Base-by-base conservation (phyloP, 2,329 filamentous ascomycete genomes). In the Colletotrichum sp. region DNA sequence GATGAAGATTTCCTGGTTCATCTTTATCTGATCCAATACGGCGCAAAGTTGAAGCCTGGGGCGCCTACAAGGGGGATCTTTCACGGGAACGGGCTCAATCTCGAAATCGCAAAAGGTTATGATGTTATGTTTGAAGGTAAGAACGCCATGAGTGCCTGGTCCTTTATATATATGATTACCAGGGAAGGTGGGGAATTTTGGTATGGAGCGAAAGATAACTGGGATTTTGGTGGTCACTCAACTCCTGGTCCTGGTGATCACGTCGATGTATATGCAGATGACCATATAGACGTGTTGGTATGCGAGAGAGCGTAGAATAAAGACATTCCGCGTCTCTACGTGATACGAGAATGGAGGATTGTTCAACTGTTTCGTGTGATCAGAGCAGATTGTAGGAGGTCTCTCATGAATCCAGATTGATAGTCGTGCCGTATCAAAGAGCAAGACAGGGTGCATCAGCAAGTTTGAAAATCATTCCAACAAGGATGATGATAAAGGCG, bases 401-500 rank as follows among this genome's bases (percentile, higher is more conserved):
- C 4, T 52, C n/a, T 13, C 1, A 4, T 13, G n/a, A 13, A 7
- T 21, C 43, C 12, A 21, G n/a, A 7, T 21, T 52, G 43, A 21
- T 7, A 3, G 12, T 52, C 43, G 43, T 52, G 2, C 10, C n/a
- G 0, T 4, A 21, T 13, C 6, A 13, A 52, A 0, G 2, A 7
- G 43, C n/a, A 52, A 52, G 39, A 48, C 39, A 48, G 39, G 9
- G 39, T 0, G 39, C 39, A n/a, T 48, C 39, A 2, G 18, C 39
- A n/a, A 12, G 39, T 0, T 43, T 2, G 36, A 43, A 0, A 43
- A 43, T 3, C 36, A 2, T 1, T 6, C 36, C 0, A 1, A 18
- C 36, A 10, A 43, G 16, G 16, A n/a, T 0, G 16, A 43, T 0
- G 36, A n/a, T 0, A 3, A 2, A 18, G 0, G 16, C 4, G 16